phyloP scores from a whole-genome alignment of 1,284 basidiomycete species.

The Moesziomyces sp. region DNA sequence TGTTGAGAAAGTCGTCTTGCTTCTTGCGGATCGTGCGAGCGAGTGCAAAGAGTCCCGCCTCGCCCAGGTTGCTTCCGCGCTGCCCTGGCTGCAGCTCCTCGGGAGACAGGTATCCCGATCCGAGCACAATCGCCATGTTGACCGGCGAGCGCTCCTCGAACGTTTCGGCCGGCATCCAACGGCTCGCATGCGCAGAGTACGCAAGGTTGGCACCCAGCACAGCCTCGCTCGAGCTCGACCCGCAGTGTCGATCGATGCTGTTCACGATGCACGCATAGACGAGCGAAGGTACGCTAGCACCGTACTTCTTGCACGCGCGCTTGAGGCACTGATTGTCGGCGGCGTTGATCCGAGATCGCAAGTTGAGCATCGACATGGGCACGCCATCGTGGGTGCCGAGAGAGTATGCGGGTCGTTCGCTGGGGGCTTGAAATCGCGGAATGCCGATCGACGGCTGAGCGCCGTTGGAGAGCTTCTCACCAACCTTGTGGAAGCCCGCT shows the following conservation, averaged over 20 bases:
- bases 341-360: slow-evolving; percentile 4
- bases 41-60: slow-evolving; percentile 19
- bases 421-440: slow-evolving; percentile 16
- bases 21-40: slow-evolving; percentile 24
- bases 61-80: slow-evolving; percentile 10
- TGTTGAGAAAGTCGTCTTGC: slow-evolving; percentile 20
- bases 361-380: slow-evolving; percentile 28
- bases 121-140: slow-evolving; percentile 29
- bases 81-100: slow-evolving; percentile 20
- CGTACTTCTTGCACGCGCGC: slow-evolving; percentile 21
- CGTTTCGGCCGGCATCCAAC: slow-evolving; percentile 25
- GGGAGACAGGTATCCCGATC: slow-evolving; percentile 17
- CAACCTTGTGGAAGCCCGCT: slow-evolving; percentile 17
- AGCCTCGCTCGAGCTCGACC: slow-evolving; percentile 5
- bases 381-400: slow-evolving; percentile 10
- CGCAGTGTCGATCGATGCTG: slow-evolving; percentile 32
- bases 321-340: slow-evolving; percentile 15
- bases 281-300: slow-evolving; percentile 16
- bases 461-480: slow-evolving; percentile 15
- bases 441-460: slow-evolving; percentile 24
- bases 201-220: slow-evolving; percentile 19
- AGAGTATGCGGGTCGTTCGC: slow-evolving; percentile 1
- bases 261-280: slow-evolving; percentile 35
- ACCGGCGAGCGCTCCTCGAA: slow-evolving; percentile 17
- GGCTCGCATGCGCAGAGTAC: slow-evolving; percentile 31